phyloP scores from a whole-genome alignment of 495 filamentous ascomycete species.

The Penicillium taxi region DNA sequence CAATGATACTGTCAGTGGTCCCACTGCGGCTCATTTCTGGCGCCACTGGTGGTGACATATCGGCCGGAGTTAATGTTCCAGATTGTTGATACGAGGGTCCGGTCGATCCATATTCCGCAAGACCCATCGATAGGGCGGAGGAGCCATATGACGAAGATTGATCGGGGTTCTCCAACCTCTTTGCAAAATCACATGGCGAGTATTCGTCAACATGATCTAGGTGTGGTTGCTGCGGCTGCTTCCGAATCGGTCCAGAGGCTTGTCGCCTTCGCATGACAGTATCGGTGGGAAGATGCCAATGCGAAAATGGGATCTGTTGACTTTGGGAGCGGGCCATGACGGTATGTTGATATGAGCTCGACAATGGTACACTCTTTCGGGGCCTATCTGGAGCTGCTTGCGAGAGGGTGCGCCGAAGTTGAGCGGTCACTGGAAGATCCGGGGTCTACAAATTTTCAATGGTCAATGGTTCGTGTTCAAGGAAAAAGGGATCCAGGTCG shows the following conservation, averaged over 20 bases:
- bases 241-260: conserved; percentile 27
- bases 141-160: conserved; percentile 2
- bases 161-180: conserved; percentile 27
- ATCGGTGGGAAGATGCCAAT: conserved; percentile 23
- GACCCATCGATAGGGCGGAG: conserved; percentile 24
- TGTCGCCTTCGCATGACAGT: conserved; percentile 23
- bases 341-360: conserved; percentile 26
- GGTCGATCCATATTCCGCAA: conserved; percentile 24
- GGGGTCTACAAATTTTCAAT: conserved; percentile 44
- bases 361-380: conserved; percentile 14
- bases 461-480: neutral
- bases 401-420: conserved; percentile 29
- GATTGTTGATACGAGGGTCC: conserved; percentile 15
- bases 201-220: conserved; percentile 37
- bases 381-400: conserved; percentile 24
- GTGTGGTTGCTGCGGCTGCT: conserved; percentile 16
- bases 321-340: conserved; percentile 41
- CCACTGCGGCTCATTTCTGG: conserved; percentile 41
- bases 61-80: conserved; percentile 18
- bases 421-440: conserved; percentile 31
- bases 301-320: conserved; percentile 35
- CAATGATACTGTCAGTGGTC: conserved; percentile 38
- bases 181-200: conserved; percentile 36
- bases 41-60: conserved; percentile 15
- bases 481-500: conserved; percentile 41